A percentile compares a stretch with the other conserved stretches of the same genome.
Conservation (phyloP, 2,329 filamentous ascomycete genomes). For the Aspergillus brasiliensis region DNA sequence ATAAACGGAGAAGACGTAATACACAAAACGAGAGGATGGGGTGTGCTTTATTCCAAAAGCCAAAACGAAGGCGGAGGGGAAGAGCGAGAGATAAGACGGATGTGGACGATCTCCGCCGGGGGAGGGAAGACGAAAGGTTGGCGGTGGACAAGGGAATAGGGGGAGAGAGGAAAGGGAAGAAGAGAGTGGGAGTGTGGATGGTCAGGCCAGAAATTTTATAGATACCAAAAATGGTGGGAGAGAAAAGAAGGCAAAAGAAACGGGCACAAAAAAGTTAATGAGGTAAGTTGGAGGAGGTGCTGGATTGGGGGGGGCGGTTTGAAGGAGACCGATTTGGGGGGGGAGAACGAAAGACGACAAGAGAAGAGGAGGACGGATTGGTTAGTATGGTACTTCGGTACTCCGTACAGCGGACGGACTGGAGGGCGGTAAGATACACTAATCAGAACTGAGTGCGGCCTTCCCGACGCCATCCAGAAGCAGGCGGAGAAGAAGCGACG, state of each 20-base stretch:
- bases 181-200: not conserved
- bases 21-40: not conserved
- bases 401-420: not conserved
- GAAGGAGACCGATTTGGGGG: not conserved
- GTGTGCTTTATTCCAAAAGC: not conserved
- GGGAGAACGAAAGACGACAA: not conserved
- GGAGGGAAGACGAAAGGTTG: conserved; percentile 5
- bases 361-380: not conserved
- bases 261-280: not conserved
- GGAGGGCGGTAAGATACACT: not conserved
- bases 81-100: conserved; percentile 8
- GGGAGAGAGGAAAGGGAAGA: not conserved
- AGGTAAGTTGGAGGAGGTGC: not conserved
- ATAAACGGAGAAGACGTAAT: conserved; percentile 7
- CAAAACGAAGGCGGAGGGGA: conserved; percentile 3
- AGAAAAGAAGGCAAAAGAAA: not conserved
- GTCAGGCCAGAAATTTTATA: not conserved
- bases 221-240: not conserved
- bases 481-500: not conserved
- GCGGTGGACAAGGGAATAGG: conserved; percentile 5
- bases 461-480: conserved; percentile 5
- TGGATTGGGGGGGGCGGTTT: not conserved
- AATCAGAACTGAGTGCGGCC: not conserved
- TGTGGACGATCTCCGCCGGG: conserved; percentile 16
- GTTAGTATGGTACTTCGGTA: not conserved